These are phyloP conservation scores for Sclerotinia sclerotiorum DNA, from an alignment of 2,329 filamentous ascomycete genomes.

Conservation along the genomic window DNA sequence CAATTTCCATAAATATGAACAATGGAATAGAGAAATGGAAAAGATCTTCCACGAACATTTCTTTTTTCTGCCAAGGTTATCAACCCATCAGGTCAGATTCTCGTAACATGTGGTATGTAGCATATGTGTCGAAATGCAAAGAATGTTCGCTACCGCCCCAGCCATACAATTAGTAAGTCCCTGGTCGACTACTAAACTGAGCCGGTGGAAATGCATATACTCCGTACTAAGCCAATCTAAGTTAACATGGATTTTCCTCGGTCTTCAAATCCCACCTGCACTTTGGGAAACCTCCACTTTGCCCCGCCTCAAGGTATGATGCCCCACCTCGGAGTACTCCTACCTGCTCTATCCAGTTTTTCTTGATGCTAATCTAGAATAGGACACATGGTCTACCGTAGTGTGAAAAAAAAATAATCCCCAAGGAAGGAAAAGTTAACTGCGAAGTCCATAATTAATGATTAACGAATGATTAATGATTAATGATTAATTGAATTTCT, in stretches of 20 bases:
- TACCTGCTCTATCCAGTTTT: slow-evolving; percentile 6
- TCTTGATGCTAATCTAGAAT: slow-evolving; percentile 5
- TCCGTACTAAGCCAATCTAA: neutral
- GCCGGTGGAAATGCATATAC: neutral
- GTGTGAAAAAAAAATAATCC: neutral
- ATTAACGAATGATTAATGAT: neutral
- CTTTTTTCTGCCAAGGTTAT: neutral
- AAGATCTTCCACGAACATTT: neutral
- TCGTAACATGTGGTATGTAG: neutral
- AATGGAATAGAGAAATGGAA: neutral
- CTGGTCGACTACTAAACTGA: neutral
- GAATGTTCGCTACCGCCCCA: neutral
- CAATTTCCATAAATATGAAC: neutral
- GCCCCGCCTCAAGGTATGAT: neutral
- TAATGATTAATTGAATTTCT: neutral
- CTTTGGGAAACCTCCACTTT: neutral
- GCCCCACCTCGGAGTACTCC: slow-evolving; percentile 9
- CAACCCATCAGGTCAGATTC: neutral
- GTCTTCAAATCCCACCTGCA: neutral
- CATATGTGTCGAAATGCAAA: neutral
- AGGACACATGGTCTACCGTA: neutral
- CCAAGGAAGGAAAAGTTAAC: neutral
- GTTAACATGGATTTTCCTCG: neutral
- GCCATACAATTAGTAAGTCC: neutral
- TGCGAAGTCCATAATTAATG: neutral